Conservation (phyloP, 2,329 filamentous ascomycete species). For the Microsporum canis region DNA sequence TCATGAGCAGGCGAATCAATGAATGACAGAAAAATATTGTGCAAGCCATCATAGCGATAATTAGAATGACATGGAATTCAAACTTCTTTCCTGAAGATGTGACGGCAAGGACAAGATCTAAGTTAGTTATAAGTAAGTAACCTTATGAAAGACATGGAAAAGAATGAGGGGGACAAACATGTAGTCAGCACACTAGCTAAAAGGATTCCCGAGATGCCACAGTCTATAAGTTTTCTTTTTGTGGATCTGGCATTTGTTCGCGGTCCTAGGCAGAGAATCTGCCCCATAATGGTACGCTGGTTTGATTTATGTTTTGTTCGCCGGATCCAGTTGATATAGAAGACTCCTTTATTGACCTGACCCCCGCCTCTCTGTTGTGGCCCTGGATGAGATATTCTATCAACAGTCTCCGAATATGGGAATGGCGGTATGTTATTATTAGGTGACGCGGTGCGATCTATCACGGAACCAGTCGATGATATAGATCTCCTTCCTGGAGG, state of each 20-base stretch:
- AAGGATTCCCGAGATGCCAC: conserved; percentile 55
- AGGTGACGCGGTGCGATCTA: conserved; percentile 15
- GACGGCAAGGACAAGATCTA: conserved; percentile 63
- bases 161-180: conserved; percentile 44
- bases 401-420: background rate
- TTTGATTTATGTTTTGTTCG: background rate
- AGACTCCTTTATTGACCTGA: background rate
- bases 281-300: background rate
- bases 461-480: conserved; percentile 18
- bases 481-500: conserved; percentile 13
- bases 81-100: conserved; percentile 52
- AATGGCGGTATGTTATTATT: conserved; percentile 9
- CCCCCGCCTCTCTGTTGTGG: background rate
- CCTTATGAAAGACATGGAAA: background rate
- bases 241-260: conserved; percentile 15
- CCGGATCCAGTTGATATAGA: background rate
- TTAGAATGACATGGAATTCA: conserved; percentile 68
- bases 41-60: conserved; percentile 62
- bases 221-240: conserved; percentile 43
- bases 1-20: conserved; percentile 60
- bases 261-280: conserved; percentile 14
- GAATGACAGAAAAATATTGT: conserved; percentile 73
- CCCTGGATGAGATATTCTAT: too few species aligned
- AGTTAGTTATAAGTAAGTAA: conserved; percentile 2
- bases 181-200: conserved; percentile 48